Percentiles rank a stretch among this genome's conserved stretches.
These are phyloP conservation scores for Neurospora sp. DNA, from an alignment of 2,329 filamentous ascomycete genomes.

Conservation along the genomic window DNA sequence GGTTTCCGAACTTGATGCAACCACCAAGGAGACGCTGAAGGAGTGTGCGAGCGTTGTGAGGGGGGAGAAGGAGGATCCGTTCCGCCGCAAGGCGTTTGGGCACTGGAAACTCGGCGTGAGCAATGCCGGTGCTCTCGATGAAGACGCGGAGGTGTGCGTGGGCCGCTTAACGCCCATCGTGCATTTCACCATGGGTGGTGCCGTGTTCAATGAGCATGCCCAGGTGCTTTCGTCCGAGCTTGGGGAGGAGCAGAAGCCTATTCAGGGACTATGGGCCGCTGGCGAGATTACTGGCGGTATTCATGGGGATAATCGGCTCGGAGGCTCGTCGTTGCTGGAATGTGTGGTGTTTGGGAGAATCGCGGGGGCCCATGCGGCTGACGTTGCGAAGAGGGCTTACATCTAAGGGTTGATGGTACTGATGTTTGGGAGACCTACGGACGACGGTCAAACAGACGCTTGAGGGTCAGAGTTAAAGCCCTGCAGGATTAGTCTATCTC, in stretches of 20 bases:
- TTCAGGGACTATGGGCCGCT: constrained; percentile 50
- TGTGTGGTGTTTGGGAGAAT: constrained; percentile 54
- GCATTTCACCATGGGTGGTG: constrained; percentile 60
- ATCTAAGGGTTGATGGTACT: background rate
- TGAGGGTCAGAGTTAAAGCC: background rate
- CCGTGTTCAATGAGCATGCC: constrained; percentile 41
- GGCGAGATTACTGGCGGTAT: constrained; percentile 56
- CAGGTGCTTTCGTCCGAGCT: constrained; percentile 35
- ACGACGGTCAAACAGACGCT: background rate
- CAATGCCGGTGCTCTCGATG: constrained; percentile 35
- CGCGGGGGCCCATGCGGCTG: constrained; percentile 39
- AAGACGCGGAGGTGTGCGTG: constrained; percentile 38
- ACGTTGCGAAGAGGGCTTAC: background rate
- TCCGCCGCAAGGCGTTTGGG: constrained; percentile 42
- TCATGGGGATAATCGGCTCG: constrained; percentile 52
- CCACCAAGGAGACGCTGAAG: constrained; percentile 32
- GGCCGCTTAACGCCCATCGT: constrained; percentile 52
- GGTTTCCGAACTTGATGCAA: constrained; percentile 35
- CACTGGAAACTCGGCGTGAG: constrained; percentile 41
- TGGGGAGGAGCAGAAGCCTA: constrained; percentile 26
- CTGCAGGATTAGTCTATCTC: background rate
- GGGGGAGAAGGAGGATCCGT: constrained; percentile 28
- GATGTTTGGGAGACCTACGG: background rate
- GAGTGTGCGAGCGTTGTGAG: constrained; percentile 37
- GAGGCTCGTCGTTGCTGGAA: constrained; percentile 51